Base-by-base conservation (phyloP, 2,329 filamentous ascomycete species). In the Arthrobotrys sphaeroides region DNA sequence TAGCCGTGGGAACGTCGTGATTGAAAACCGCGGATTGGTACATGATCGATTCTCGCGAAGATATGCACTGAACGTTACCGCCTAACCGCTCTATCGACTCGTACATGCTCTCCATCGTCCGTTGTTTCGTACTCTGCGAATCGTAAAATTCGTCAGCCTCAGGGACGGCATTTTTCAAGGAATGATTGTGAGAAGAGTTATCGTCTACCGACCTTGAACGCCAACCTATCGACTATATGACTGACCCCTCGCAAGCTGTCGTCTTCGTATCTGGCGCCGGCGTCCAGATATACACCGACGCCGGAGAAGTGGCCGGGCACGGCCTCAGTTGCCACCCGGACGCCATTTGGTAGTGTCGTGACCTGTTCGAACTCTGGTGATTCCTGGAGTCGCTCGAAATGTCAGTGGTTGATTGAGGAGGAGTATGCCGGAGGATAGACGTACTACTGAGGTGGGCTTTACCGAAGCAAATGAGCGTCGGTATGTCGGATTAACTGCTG, bases 21-120 rank as follows among this genome's bases (percentile, higher is more conserved):
- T 99, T 99, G 88, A 99, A 99, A 28, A 94, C 97, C 24, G 95
- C 95, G 0, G 93, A 92, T 83, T 99, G 95, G 85, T 99, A 99
- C 95, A 99, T 99, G 84, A 99, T 88, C 68, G 93, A 93, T 84
- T 99, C 95, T 78, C 95, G 88, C 1, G 93, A 96, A 0, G 94
- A 97, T 9, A 94, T 94, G 84, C 95, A 99, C 84, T 98, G 94
- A 73, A 99, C 94, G 82, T 97, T 97, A 31, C 95, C 95, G 36
- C 95, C 95, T 2, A 99, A 85, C 0, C 90, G 90, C 83, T 98
- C 95, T 33, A 97, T 87, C 33, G 90, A 86, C 83, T 97, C 93
- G 18, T 97, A 85, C 89, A 98, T 95, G 79, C 93, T 86, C 83
- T 97, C 94, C 67, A 90, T 89, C 0, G 88, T 88, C 75, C 90